phyloP scores from a whole-genome alignment of 73 alveolate species.

The Stentor roeselii region DNA sequence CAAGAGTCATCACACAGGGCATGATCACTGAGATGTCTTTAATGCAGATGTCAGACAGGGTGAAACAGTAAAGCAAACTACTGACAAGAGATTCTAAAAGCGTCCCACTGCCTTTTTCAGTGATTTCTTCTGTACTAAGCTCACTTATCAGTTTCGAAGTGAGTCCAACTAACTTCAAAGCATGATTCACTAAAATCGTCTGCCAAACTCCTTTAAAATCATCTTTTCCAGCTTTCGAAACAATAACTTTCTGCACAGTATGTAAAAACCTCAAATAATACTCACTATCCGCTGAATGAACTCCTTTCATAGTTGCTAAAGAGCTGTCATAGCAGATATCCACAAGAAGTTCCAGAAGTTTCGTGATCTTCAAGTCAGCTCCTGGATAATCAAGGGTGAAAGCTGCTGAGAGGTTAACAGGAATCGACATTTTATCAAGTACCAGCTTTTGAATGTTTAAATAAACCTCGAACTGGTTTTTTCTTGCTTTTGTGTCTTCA shows the following conservation, averaged over 20 bases:
- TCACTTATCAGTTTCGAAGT: background rate
- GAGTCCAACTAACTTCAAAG: background rate
- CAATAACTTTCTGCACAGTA: slow-evolving; percentile 8
- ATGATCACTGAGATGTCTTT: background rate
- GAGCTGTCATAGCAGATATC: slow-evolving; percentile 2
- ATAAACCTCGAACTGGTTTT: background rate
- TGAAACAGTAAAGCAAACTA: background rate
- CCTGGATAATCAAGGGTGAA: background rate
- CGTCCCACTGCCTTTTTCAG: background rate
- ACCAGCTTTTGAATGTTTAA: slow-evolving; percentile 12
- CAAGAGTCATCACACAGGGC: background rate
- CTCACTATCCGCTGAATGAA: background rate
- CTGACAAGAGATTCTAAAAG: background rate
- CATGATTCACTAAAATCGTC: background rate
- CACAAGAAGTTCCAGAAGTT: background rate
- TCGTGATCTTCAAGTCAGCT: background rate
- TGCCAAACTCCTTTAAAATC: slow-evolving; percentile 25
- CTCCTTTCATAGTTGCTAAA: background rate
- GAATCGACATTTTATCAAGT: slow-evolving; percentile 17
- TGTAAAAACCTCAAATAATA: slow-evolving; percentile 7
- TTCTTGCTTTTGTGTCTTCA: slow-evolving; percentile 26
- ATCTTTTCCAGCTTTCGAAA: slow-evolving; percentile 25
- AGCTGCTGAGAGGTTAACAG: slow-evolving; percentile 22
- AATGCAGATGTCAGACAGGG: background rate
- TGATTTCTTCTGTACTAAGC: background rate